phyloP scores from a whole-genome alignment of 768 basidiomycete genomes.

The Auriscalpium microsporum region DNA sequence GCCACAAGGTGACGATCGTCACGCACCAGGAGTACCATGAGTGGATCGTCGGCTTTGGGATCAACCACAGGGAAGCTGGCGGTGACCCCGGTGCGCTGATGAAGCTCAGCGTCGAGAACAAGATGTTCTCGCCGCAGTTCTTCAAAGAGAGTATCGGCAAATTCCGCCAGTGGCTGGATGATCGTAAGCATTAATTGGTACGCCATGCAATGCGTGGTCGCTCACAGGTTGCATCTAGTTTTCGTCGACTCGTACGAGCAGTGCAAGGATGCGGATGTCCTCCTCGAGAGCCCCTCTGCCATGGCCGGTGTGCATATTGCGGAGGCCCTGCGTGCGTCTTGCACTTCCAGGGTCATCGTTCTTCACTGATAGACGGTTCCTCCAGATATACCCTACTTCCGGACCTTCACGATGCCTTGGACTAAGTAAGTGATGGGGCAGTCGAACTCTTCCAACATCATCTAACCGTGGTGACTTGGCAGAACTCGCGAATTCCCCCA shows the following conservation, averaged over 20 bases:
- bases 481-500: conserved; percentile 57
- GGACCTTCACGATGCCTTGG: conserved; percentile 58
- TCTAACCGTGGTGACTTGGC: conserved; percentile 3
- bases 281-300: conserved; percentile 59
- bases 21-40: conserved; percentile 41
- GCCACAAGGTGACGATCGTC: conserved; percentile 39
- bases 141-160: conserved; percentile 54
- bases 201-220: background rate
- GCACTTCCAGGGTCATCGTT: background rate
- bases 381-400: conserved; percentile 54
- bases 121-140: conserved; percentile 70
- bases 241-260: conserved; percentile 53
- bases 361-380: background rate
- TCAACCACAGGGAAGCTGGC: conserved; percentile 53
- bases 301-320: conserved; percentile 70
- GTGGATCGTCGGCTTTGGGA: conserved; percentile 54
- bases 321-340: conserved; percentile 45
- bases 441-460: background rate
- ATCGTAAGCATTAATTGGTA: conserved; percentile 31
- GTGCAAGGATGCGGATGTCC: conserved; percentile 56
- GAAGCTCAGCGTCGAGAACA: conserved; percentile 47
- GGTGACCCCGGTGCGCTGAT: conserved; percentile 64
- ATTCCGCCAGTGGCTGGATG: conserved; percentile 62
- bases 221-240: conserved; percentile 26
- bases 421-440: conserved; percentile 31